Evolutionary conservation across 2,329 filamentous ascomycete genomes (phyloP).

Genomic region (Aspergillus pseudoterreus): DNA sequence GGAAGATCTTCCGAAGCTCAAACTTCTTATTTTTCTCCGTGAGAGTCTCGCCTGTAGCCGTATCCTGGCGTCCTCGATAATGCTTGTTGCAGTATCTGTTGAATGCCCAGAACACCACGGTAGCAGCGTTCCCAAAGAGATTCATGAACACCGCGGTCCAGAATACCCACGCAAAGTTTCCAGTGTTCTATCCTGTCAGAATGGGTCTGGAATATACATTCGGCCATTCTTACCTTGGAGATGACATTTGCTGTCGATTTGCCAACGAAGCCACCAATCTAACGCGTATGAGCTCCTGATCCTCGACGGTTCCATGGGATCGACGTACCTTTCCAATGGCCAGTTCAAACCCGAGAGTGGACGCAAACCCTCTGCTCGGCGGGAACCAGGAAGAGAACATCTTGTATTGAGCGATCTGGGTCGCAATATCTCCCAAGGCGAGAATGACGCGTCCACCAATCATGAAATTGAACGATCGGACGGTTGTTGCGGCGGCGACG

Average conservation of each 20-base stretch:
- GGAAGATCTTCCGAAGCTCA: conserved; percentile 53
- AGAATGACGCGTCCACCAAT: conserved; percentile 54
- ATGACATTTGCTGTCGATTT: conserved; percentile 60
- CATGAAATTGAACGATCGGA: conserved; percentile 59
- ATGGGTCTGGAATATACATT: background rate
- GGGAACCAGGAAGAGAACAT: conserved; percentile 64
- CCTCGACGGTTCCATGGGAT: background rate
- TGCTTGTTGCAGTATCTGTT: conserved; percentile 48
- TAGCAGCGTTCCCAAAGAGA: conserved; percentile 57
- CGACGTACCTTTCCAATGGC: conserved; percentile 50
- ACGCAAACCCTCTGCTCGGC: conserved; percentile 59
- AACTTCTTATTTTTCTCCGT: conserved; percentile 59
- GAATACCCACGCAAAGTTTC: conserved; percentile 60
- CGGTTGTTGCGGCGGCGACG: conserved; percentile 55
- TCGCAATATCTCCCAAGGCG: conserved; percentile 60
- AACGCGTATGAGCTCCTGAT: background rate
- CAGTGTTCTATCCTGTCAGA: conserved; percentile 42
- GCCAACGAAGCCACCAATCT: conserved; percentile 58
- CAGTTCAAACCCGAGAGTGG: conserved; percentile 58
- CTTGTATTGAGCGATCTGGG: conserved; percentile 62
- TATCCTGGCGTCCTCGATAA: conserved; percentile 49
- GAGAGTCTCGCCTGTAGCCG: conserved; percentile 57
- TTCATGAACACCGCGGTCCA: conserved; percentile 65
- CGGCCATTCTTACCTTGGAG: conserved; percentile 33
- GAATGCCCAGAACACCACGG: conserved; percentile 54